phyloP scores from a whole-genome alignment of 2,329 filamentous ascomycete genomes.

The Simplicillium sp. region DNA sequence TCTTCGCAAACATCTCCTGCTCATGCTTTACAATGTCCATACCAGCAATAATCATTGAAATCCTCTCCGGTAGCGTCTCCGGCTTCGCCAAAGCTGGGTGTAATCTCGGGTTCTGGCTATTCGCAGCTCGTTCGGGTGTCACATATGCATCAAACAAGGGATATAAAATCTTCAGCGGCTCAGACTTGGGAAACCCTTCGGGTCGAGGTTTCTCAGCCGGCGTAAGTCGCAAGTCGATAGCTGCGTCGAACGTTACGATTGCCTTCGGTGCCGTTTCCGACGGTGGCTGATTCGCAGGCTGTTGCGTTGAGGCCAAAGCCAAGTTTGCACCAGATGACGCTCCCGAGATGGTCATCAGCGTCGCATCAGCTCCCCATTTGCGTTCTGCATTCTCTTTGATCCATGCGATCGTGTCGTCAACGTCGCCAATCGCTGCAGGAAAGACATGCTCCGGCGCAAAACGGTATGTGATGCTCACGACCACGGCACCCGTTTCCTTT shows the following conservation, averaged over 20 bases:
- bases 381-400: conserved; percentile 25
- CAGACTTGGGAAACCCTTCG: conserved; percentile 19
- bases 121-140: conserved; percentile 14
- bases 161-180: conserved; percentile 26
- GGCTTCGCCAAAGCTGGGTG: conserved; percentile 23
- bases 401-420: conserved; percentile 31
- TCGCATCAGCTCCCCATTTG: conserved; percentile 25
- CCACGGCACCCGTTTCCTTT: conserved; percentile 29
- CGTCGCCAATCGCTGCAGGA: conserved; percentile 36
- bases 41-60: conserved; percentile 28
- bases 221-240: conserved; percentile 26
- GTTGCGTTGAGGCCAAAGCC: conserved; percentile 23
- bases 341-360: conserved; percentile 31
- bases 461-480: conserved; percentile 40
- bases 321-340: conserved; percentile 34
- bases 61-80: conserved; percentile 23
- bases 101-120: conserved; percentile 22
- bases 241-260: conserved; percentile 27
- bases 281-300: conserved; percentile 11
- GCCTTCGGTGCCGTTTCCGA: conserved; percentile 22
- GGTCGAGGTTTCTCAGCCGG: conserved; percentile 30
- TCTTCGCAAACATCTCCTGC: conserved; percentile 25
- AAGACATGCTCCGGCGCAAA: conserved; percentile 41
- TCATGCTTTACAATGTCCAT: conserved; percentile 32
- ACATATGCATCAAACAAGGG: conserved; percentile 35